Evolutionary conservation across 257 asterid species (phyloP).

Genomic region (Solanum commersonii): DNA sequence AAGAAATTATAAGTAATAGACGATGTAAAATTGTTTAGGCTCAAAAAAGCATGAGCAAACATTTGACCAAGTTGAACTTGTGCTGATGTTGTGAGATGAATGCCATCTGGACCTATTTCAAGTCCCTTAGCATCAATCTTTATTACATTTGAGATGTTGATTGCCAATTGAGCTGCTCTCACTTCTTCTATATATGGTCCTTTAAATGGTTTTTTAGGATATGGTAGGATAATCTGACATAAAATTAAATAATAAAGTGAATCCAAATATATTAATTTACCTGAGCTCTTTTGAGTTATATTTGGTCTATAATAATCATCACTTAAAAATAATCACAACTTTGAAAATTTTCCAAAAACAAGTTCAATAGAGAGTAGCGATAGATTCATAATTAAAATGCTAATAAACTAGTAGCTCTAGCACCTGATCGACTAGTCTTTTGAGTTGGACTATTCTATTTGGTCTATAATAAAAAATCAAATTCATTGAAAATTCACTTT

Average conservation of each 20-base stretch:
- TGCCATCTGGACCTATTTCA: slow-evolving; percentile 21
- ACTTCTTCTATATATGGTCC: slow-evolving; percentile 37
- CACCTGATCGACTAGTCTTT: background rate
- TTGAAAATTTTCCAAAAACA: no score
- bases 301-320: no score
- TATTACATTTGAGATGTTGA: slow-evolving; percentile 30
- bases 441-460: background rate
- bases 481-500: no score
- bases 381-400: background rate
- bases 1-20: background rate
- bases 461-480: no score
- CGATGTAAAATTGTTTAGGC: background rate
- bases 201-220: background rate
- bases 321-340: no score
- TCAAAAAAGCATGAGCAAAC: slow-evolving; percentile 36
- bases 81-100: slow-evolving; percentile 45
- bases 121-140: slow-evolving; percentile 60
- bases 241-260: background rate
- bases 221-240: background rate
- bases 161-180: slow-evolving; percentile 48
- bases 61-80: slow-evolving; percentile 48
- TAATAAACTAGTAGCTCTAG: background rate
- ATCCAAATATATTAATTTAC: background rate
- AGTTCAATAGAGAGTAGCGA: no score
- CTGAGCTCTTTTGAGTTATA: no score